Base-by-base conservation (phyloP, 305 asterid genomes). In the Rubia peregrina region DNA sequence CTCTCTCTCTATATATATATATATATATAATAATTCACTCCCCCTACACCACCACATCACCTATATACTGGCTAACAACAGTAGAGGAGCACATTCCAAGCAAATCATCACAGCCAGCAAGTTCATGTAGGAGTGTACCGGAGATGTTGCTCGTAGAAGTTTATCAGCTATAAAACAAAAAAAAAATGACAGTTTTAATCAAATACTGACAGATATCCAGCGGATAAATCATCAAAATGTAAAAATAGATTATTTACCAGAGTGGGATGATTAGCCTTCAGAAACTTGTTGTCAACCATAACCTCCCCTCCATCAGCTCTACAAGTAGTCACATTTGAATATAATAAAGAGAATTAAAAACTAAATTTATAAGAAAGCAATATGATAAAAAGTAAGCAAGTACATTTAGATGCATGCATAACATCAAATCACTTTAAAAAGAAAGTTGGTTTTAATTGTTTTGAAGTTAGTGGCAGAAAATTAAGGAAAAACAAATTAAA, bases 271-370 rank as follows among this genome's bases (percentile, higher is more conserved):
- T 92, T 80, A 65, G 86, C 87, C 84, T 90, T 92, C 77, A 92
- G 85, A 79, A 83, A 90, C 69, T 86, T 88, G 88, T 90, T 92
- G 68, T 88, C 95, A 83, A 92, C 97, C 7, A 79, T 81, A 55
- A 85, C 80, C 82, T 82, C 89, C 76, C 83, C 87, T 71, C 98
- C 98, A 77, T 92, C 97, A 61, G 91, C 78, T 90, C 98, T 90
- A 83, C 71, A 80, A 71, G 76, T 79, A 73, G 63, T 56, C 72
- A 70, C 24, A 40, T 44, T 7, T 62, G 33, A 53, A 70, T 51
- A n/a, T 24, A 8, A 30, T 40, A 38, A 14, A 22, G 9, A 21
- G 2, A 57, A 6, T 22, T 21, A 12, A 7, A 21, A 1, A 55
- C 10, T 55, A 30, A 21, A 16, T 48, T 48, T 17, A 48, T 2